Conservation (phyloP, 345 rosid genomes). For the Microthlaspi erraticum region DNA sequence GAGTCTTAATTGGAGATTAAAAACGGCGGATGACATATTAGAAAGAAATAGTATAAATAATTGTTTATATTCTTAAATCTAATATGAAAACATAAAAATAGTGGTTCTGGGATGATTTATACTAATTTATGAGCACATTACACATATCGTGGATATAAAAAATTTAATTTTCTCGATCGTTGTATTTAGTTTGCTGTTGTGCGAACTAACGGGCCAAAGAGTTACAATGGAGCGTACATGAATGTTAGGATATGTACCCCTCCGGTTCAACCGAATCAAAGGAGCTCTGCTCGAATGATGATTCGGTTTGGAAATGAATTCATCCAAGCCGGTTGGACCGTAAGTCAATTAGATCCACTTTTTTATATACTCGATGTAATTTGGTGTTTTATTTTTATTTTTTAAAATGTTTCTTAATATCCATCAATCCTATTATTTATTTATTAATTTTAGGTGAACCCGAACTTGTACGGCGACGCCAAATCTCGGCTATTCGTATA, state of each 20-base stretch:
- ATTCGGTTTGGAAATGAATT: conserved; percentile 14
- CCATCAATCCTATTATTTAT: background rate
- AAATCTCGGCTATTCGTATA: background rate
- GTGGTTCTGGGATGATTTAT: background rate
- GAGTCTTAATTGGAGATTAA: too few relatives aligned
- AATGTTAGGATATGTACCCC: background rate
- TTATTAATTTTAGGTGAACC: background rate
- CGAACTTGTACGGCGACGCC: background rate
- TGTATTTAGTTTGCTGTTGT: background rate
- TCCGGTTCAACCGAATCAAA: background rate
- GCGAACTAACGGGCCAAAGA: background rate
- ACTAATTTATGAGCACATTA: background rate
- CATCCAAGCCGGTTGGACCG: conserved; percentile 10
- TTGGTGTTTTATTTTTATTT: background rate
- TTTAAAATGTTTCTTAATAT: too few relatives aligned
- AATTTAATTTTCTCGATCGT: background rate
- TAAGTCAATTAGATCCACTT: background rate
- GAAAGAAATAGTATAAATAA: background rate
- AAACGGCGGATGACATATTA: background rate
- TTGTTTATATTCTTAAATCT: background rate
- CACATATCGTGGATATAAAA: background rate
- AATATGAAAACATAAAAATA: background rate
- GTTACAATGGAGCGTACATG: conserved; percentile 4
- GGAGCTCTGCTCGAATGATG: background rate
- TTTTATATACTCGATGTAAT: background rate